phyloP scores from a whole-genome alignment of 2,329 filamentous ascomycete species.

The Sporothrix brasiliensis region DNA sequence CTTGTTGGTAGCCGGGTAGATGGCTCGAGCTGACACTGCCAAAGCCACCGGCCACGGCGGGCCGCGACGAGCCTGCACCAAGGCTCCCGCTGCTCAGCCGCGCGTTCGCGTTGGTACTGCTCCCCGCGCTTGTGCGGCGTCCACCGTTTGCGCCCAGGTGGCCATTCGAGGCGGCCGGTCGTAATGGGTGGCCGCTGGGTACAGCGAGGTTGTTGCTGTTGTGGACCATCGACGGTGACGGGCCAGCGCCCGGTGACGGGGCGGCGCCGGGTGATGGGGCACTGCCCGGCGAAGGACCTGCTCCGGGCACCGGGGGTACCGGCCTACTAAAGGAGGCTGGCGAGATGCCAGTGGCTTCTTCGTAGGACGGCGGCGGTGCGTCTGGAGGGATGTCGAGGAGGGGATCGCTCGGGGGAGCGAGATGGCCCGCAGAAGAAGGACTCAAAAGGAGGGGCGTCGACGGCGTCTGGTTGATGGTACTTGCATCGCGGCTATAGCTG shows the following conservation, averaged over 20 bases:
- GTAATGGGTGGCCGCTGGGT: conserved; percentile 1
- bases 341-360: conserved; percentile 34
- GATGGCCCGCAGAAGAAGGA: background rate
- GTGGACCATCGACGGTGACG: background rate
- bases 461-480: conserved; percentile 32
- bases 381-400: conserved; percentile 25
- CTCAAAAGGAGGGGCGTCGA: conserved; percentile 32
- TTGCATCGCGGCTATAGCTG: conserved; percentile 27
- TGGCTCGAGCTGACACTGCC: background rate
- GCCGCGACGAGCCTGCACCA: background rate
- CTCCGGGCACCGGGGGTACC: background rate
- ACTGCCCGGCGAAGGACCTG: background rate
- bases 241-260: background rate
- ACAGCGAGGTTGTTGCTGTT: background rate
- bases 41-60: background rate
- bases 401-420: background rate
- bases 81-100: background rate
- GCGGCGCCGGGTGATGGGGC: background rate
- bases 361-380: conserved; percentile 36
- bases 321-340: background rate
- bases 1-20: background rate
- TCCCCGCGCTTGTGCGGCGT: background rate
- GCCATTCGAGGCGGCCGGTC: conserved; percentile 15
- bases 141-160: background rate
- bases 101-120: background rate